A percentile compares a stretch with the other conserved stretches of the same genome.
Conservation (phyloP, 768 basidiomycete species). For the Fibroporia radiculosa region DNA sequence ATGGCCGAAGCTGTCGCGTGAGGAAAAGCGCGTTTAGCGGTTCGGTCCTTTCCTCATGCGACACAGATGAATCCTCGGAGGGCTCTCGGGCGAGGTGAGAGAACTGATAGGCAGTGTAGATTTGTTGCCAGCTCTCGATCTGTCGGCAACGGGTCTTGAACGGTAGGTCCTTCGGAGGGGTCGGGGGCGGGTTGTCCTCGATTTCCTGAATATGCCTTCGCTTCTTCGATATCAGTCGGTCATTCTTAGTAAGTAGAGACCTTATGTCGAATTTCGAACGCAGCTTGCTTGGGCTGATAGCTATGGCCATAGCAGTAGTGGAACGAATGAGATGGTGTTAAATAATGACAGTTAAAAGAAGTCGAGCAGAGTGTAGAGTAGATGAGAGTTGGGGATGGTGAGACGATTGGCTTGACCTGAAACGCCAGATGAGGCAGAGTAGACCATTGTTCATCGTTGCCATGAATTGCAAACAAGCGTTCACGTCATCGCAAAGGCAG, state of each 20-base stretch:
- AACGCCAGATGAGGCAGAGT: slow-evolving; percentile 1
- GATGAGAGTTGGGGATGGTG: not conserved
- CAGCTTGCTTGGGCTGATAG: slow-evolving; percentile 6
- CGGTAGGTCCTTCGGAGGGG: slow-evolving; percentile 13
- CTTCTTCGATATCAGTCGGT: not conserved
- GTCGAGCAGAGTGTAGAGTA: slow-evolving; percentile 1
- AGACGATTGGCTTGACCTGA: not conserved
- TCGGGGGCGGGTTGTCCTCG: slow-evolving; percentile 9
- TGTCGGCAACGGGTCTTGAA: not conserved
- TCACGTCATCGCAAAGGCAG: not conserved
- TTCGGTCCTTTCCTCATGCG: slow-evolving; percentile 1
- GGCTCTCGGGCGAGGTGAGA: slow-evolving; percentile 4
- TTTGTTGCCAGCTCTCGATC: slow-evolving; percentile 11
- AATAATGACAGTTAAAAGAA: not conserved
- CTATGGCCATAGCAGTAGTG: not conserved
- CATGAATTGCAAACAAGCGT: not conserved
- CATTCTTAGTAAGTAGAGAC: slow-evolving; percentile 1
- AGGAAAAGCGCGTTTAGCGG: slow-evolving; percentile 1
- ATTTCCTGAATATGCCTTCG: not conserved
- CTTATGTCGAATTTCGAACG: slow-evolving; percentile 14
- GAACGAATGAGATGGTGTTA: not conserved
- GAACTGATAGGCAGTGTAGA: slow-evolving; percentile 13
- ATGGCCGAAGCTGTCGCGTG: not conserved
- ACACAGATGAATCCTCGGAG: slow-evolving; percentile 4
- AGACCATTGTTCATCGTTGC: slow-evolving; percentile 10